phyloP scores from a whole-genome alignment of 345 rosid genomes.

The Euphorbia pulcherrima region DNA sequence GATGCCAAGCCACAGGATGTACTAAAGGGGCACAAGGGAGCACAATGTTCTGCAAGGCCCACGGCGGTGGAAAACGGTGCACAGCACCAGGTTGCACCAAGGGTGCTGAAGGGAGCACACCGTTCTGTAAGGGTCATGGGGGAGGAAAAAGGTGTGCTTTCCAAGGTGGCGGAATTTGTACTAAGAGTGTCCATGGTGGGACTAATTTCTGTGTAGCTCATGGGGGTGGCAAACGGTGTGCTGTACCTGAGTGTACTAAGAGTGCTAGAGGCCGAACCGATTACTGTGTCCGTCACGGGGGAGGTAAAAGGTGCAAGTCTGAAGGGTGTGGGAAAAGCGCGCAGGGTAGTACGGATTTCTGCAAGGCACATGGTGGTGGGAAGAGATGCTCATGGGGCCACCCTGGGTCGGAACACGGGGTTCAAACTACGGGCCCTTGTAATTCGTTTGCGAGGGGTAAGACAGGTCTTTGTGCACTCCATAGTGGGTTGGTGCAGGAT shows the following conservation, averaged over 20 bases:
- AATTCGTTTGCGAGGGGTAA: constrained; percentile 94
- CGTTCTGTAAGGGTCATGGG: constrained; percentile 92
- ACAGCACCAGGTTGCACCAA: constrained; percentile 83
- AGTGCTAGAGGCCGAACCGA: background rate
- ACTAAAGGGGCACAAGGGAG: constrained; percentile 95
- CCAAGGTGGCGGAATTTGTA: constrained; percentile 67
- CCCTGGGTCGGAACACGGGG: too few species aligned
- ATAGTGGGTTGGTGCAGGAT: constrained; percentile 60
- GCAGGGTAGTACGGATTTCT: background rate
- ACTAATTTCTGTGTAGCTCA: background rate
- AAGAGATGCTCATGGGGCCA: background rate
- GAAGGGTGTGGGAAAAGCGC: background rate
- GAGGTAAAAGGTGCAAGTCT: background rate
- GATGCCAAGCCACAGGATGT: constrained; percentile 64
- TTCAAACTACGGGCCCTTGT: constrained; percentile 40
- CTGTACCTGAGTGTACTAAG: background rate
- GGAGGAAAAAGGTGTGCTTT: constrained; percentile 90
- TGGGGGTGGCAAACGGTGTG: background rate
- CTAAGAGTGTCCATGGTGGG: background rate
- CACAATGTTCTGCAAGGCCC: constrained; percentile 87
- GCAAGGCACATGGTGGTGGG: background rate
- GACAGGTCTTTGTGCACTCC: constrained; percentile 93
- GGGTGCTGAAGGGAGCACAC: constrained; percentile 97
- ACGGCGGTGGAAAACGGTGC: constrained; percentile 95
- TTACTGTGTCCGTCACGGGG: background rate